Evolutionary conservation across 2,329 filamentous ascomycete genomes (phyloP).

Genomic region (Zelopaecilomyces penicillatus): DNA sequence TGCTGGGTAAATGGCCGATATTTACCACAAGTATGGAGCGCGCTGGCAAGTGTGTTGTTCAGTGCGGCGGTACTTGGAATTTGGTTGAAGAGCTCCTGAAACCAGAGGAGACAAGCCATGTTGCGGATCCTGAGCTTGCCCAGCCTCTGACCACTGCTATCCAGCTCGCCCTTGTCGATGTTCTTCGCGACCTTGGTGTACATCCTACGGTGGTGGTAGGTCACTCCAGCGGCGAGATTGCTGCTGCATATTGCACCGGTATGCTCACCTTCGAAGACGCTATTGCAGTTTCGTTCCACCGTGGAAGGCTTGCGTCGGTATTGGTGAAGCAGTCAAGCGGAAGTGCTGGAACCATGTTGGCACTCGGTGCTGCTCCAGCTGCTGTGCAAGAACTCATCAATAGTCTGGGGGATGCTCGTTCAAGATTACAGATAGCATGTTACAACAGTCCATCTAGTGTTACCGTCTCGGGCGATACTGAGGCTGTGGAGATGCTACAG

Average conservation of each 20-base stretch:
- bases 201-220: not conserved
- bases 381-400: not conserved
- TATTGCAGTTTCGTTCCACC: slow-evolving; percentile 1
- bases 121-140: slow-evolving; percentile 6
- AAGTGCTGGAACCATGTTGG: slow-evolving; percentile 1
- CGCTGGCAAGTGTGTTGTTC: slow-evolving; percentile 5
- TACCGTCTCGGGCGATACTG: not conserved
- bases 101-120: slow-evolving; percentile 2
- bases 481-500: not conserved
- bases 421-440: slow-evolving; percentile 1
- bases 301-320: not conserved
- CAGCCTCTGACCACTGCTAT: slow-evolving; percentile 9
- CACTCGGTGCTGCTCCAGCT: not conserved
- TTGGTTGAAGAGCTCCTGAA: slow-evolving; percentile 4
- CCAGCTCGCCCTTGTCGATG: slow-evolving; percentile 9
- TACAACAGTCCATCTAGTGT: slow-evolving; percentile 5
- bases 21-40: slow-evolving; percentile 4
- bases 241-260: slow-evolving; percentile 1
- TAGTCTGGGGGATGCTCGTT: not conserved
- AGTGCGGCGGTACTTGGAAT: slow-evolving; percentile 6
- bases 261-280: not conserved
- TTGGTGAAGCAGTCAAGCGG: not conserved
- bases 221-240: slow-evolving; percentile 3
- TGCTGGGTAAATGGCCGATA: slow-evolving; percentile 5
- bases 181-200: slow-evolving; percentile 1